Base-by-base conservation (phyloP, 495 filamentous ascomycete genomes). In the Parathielavia appendiculata region DNA sequence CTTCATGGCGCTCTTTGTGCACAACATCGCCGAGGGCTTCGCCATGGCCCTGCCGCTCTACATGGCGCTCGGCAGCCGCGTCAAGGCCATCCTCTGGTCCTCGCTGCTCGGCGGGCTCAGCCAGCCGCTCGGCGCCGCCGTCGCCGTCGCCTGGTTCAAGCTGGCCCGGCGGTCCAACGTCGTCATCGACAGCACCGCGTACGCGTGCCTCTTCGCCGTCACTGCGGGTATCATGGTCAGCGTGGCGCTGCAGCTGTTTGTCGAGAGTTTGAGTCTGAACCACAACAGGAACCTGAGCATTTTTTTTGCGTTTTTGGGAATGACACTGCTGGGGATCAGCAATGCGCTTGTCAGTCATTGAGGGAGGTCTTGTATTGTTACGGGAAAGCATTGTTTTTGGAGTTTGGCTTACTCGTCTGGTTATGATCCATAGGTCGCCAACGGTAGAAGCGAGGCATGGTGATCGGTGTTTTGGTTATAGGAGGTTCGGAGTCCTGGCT, bases 21-120 rank as follows among this genome's bases (percentile, higher is more conserved):
- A 98, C 76, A 98, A 97, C 73, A 96, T 98, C 60, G 87, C 90
- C 47, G 93, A 98, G 73, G 93, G 93, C 17, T 98, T 97, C 68
- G 88, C 90, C 59, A 87, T 98, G 82, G 89, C 91, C 0, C 75
- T 98, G 3, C 93, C 93, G 0, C 76, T 98, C 0, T 97, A 91
- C 69, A 84, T 98, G 48, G 93, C 93, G 2, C 78, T 96, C 12
- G 76, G 83, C 45, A 90, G 82, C 47, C 84, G 90, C 36, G 71
- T 76, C 58, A 85, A 85, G 66, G 91, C 93, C 17, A 91, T 97
- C 71, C 73, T 89, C 53, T 95, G 90, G 87, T 85, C 88, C 13
- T 84, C 84, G 19, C 66, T 97, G 0, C 75, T 98, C 0, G 93
- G 93, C 14, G 95, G 93, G 5, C 73, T 92, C 36, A 87, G 83